These are phyloP conservation scores for Achaetomium macrosporum DNA, from an alignment of 2,329 filamentous ascomycete genomes.

Conservation along the genomic window DNA sequence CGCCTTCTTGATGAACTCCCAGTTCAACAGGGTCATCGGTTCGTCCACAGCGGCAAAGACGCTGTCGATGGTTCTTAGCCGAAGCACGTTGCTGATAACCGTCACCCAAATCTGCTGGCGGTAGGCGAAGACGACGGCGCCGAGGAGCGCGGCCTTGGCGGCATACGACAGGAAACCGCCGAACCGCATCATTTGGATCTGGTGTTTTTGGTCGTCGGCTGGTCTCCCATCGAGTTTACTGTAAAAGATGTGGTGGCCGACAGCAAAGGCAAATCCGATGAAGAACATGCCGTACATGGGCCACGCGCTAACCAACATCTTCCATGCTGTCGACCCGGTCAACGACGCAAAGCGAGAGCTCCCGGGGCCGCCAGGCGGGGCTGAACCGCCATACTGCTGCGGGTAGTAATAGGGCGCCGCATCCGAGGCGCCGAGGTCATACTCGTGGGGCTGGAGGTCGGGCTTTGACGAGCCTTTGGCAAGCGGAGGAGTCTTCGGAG, in stretches of 20 bases:
- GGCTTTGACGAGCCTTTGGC: not conserved
- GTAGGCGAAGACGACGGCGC: constrained; percentile 22
- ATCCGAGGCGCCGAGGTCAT: not conserved
- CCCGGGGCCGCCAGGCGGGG: not conserved
- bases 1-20: constrained; percentile 21
- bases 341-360: not conserved
- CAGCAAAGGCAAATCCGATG: constrained; percentile 19
- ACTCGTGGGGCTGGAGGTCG: not conserved
- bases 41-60: constrained; percentile 20
- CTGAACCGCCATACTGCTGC: not conserved
- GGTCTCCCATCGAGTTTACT: constrained; percentile 15
- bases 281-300: constrained; percentile 20
- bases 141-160: constrained; percentile 19
- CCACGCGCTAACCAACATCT: constrained; percentile 12
- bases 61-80: constrained; percentile 21
- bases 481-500: not conserved
- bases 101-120: constrained; percentile 24
- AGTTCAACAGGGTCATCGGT: constrained; percentile 17
- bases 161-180: constrained; percentile 21
- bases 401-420: constrained; percentile 5
- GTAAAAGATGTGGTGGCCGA: constrained; percentile 22
- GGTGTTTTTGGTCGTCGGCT: constrained; percentile 23
- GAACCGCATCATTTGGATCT: constrained; percentile 23
- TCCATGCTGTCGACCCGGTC: constrained; percentile 9
- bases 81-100: constrained; percentile 17